These are phyloP conservation scores for Aspergillus oerlinghausenensis DNA, from an alignment of 2,329 filamentous ascomycete species.

Conservation along the genomic window DNA sequence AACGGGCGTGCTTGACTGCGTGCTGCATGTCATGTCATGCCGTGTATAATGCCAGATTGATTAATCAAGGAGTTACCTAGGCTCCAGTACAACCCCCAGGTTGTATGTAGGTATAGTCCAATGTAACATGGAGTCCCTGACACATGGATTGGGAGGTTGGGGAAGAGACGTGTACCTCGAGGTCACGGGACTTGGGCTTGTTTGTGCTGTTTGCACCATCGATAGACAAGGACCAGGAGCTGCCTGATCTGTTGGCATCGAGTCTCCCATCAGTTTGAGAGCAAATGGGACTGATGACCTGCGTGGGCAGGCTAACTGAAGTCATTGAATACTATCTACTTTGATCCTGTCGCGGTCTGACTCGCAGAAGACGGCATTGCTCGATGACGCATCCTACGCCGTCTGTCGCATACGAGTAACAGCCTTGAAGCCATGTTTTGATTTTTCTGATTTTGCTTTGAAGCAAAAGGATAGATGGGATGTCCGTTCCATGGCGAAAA, in stretches of 20 bases:
- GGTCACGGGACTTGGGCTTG: not conserved
- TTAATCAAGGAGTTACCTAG: not conserved
- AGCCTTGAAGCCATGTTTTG: not conserved
- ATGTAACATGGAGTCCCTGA: not conserved
- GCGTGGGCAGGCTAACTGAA: not conserved
- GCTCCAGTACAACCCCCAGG: not conserved
- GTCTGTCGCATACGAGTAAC: not conserved
- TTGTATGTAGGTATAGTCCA: not conserved
- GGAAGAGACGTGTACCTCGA: not conserved
- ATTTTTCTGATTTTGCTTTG: too few relatives aligned
- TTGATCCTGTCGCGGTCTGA: not conserved
- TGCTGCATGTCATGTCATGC: not conserved
- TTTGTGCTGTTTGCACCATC: slow-evolving; percentile 10
- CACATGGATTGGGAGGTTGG: not conserved
- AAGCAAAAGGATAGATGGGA: not conserved
- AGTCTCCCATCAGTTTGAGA: not conserved
- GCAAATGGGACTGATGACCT: not conserved
- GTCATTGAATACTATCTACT: not conserved
- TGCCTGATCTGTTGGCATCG: not conserved
- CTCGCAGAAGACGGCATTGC: not conserved
- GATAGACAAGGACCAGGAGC: not conserved
- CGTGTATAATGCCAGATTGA: slow-evolving; percentile 6
- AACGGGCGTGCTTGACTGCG: slow-evolving; percentile 6
- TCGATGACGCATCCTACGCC: not conserved
- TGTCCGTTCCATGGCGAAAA: not conserved